Base-by-base conservation (phyloP, 495 filamentous ascomycete genomes). In the Sordaria brevicollis region DNA sequence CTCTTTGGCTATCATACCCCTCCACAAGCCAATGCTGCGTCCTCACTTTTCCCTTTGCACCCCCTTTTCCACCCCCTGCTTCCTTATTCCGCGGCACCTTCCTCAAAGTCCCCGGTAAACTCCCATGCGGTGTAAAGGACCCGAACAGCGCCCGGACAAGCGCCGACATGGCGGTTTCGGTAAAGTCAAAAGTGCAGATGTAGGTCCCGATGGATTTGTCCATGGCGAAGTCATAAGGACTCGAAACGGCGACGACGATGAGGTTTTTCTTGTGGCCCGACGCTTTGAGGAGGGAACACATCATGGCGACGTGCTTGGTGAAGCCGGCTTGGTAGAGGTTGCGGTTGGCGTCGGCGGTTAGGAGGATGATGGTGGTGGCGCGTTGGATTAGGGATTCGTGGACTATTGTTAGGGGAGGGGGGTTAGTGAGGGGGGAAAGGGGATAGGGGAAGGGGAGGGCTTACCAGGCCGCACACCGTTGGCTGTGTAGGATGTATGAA, bases 151-250 rank as follows among this genome's bases (percentile, higher is more conserved):
- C 89, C 57, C 93, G 89, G 35, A 94, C 92, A 9, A 97, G 81
- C 2, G 93, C 91, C 68, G 89, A 87, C 82, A 96, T 86, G 29
- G 93, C 93, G 0, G 91, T 94, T 73, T 97, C 93, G 4, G 93
- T 97, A 76, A 95, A 96, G 81, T 97, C 93, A 75, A 94, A 97
- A 0, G 93, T 97, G 80, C 93, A 97, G 65, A 97, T 84, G 76
- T 96, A 97, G 4, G 93, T 96, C 9, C 90, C 90, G 35, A 97
- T 92, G 4, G 89, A 85, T 67, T 89, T 87, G 71, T 97, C 93
- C 88, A 92, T 93, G n/a, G 92, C 93, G 78, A 97, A 97, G 78
- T 97, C 93, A 78, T 96, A 97, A 1, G 93, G 93, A 8, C 93
- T 96, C 79, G 92, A 96, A 67, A 93, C 92, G 3, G 92, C 89